A percentile compares a stretch with the other conserved stretches of the same genome.
Conservation (phyloP, 2,329 filamentous ascomycete genomes). For the Ophiocordyceps camponoti-rufipedis region DNA sequence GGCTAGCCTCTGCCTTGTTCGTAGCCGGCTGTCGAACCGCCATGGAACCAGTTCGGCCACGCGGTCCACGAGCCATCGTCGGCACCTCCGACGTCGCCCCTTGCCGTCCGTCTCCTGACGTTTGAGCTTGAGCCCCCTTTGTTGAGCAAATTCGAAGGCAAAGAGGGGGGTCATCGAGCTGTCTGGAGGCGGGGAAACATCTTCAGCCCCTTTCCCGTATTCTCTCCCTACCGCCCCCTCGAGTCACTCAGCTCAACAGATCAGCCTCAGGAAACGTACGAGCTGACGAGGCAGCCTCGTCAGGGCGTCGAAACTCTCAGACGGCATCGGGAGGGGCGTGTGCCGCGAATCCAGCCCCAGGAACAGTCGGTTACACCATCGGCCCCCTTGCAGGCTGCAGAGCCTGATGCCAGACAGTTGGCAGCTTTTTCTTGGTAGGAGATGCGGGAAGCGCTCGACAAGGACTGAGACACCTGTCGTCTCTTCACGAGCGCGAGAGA, state of each 20-base stretch:
- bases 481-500: background rate
- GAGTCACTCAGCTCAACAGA: background rate
- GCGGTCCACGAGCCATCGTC: background rate
- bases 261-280: background rate
- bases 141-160: background rate
- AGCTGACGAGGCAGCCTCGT: background rate
- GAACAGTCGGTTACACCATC: background rate
- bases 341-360: background rate
- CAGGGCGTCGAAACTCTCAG: background rate
- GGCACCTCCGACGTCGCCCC: background rate
- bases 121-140: background rate
- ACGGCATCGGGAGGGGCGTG: background rate
- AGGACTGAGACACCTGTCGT: constrained; percentile 1
- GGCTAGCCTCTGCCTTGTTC: background rate
- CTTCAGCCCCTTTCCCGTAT: background rate
- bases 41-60: background rate
- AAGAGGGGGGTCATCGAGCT: background rate
- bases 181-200: background rate
- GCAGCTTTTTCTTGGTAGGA: constrained; percentile 1
- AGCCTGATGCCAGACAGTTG: constrained; percentile 1
- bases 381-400: constrained; percentile 1
- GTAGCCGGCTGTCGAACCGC: background rate
- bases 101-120: background rate
- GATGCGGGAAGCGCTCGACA: background rate
- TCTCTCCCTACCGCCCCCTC: background rate